These are phyloP conservation scores for Tuber indicum DNA, from an alignment of 495 filamentous ascomycete genomes.

Conservation along the genomic window DNA sequence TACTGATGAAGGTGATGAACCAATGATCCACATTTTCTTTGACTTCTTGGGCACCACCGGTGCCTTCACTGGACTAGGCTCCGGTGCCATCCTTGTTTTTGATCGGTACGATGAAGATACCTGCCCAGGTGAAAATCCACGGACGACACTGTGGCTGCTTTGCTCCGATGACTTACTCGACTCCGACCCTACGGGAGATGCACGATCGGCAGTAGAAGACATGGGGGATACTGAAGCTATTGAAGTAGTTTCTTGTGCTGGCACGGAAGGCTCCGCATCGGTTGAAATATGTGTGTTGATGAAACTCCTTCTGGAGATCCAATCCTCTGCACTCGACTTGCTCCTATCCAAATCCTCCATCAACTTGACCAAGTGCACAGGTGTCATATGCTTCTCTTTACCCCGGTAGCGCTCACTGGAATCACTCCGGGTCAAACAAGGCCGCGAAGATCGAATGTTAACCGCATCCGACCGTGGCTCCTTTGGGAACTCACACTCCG, in stretches of 20 bases:
- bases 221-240: constrained; percentile 10
- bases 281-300: constrained; percentile 14
- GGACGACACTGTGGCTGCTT: constrained; percentile 67
- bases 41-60: constrained; percentile 46
- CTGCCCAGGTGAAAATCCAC: constrained; percentile 77
- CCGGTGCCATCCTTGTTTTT: constrained; percentile 36
- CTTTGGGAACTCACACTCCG: constrained; percentile 55
- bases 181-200: constrained; percentile 40
- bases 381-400: constrained; percentile 80
- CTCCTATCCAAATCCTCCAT: constrained; percentile 40
- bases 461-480: constrained; percentile 34
- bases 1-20: constrained; percentile 47
- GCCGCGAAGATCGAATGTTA: constrained; percentile 30
- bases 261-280: constrained; percentile 17
- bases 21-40: constrained; percentile 53
- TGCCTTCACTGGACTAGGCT: constrained; percentile 18
- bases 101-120: constrained; percentile 68
- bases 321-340: constrained; percentile 34
- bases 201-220: constrained; percentile 13
- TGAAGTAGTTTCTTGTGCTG: constrained; percentile 9
- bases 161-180: constrained; percentile 44
- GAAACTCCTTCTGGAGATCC: constrained; percentile 32
- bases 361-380: constrained; percentile 46
- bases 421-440: constrained; percentile 36
- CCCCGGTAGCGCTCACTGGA: constrained; percentile 38